Percentiles rank a stretch among this genome's conserved stretches.
phyloP scores from a whole-genome alignment of 139 green algal species.

The Ettlia oleoabundans region DNA sequence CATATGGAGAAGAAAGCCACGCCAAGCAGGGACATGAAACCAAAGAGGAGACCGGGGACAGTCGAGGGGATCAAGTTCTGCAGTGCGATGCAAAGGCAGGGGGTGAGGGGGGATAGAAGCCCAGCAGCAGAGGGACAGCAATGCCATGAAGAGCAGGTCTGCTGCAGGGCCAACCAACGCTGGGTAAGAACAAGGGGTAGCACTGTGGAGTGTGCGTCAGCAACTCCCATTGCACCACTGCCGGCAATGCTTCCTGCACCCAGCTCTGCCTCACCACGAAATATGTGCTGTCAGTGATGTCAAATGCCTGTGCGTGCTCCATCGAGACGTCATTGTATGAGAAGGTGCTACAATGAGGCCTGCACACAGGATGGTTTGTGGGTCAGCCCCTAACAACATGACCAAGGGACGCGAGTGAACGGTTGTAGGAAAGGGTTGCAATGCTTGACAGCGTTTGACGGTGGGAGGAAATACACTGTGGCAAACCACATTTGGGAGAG shows the following conservation, averaged over 20 bases:
- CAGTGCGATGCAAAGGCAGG: not conserved
- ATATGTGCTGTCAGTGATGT: not conserved
- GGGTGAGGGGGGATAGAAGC: not conserved
- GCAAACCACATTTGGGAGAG: too few relatives aligned
- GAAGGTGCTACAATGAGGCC: not conserved
- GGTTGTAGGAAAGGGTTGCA: too few relatives aligned
- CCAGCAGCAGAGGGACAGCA: too few relatives aligned
- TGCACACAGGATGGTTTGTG: too few relatives aligned
- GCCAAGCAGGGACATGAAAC: conserved; percentile 10
- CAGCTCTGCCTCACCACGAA: not conserved
- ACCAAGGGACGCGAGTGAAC: too few relatives aligned
- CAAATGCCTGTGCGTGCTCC: not conserved
- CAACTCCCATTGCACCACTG: too few relatives aligned
- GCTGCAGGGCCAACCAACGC: not conserved
- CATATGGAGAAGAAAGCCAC: conserved; percentile 33
- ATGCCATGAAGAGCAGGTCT: not conserved
- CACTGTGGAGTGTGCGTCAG: too few relatives aligned
- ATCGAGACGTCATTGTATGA: not conserved
- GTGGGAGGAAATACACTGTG: too few relatives aligned
- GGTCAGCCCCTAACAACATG: too few relatives aligned
- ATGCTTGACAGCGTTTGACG: too few relatives aligned
- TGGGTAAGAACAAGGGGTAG: too few relatives aligned
- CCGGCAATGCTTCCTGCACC: not conserved
- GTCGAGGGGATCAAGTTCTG: conserved; percentile 34
- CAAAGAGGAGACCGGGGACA: conserved; percentile 42